phyloP scores from a whole-genome alignment of 768 basidiomycete species.

The Mrakia gelida region DNA sequence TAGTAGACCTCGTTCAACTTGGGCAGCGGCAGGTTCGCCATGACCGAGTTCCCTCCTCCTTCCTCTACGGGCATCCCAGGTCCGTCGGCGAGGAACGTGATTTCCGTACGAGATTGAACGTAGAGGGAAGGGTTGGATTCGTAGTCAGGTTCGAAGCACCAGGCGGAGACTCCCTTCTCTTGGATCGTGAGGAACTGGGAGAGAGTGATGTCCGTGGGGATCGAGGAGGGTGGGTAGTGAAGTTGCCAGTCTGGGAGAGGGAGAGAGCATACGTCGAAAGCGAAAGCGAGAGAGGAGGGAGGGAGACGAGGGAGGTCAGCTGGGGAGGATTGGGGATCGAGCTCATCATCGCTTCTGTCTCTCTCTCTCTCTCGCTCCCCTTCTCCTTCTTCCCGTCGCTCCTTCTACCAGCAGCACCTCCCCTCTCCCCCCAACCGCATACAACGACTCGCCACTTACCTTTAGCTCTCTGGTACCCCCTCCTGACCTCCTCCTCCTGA shows the following conservation, averaged over 20 bases:
- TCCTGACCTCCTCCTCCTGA: slow-evolving; percentile 53
- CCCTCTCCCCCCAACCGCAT: too few relatives aligned
- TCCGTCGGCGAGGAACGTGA: slow-evolving; percentile 74
- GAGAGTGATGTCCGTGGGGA: slow-evolving; percentile 94
- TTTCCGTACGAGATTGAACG: slow-evolving; percentile 92
- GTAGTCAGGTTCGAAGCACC: slow-evolving; percentile 99
- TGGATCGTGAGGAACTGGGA: slow-evolving; percentile 98
- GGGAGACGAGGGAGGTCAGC: neutral
- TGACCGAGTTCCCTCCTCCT: slow-evolving; percentile 86
- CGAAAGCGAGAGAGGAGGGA: neutral
- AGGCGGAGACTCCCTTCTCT: slow-evolving; percentile 98
- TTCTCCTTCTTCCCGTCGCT: neutral
- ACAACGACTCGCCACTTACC: slow-evolving; percentile 52
- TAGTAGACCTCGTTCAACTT: slow-evolving; percentile 99
- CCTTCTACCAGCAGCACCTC: too few relatives aligned
- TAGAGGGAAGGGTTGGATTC: slow-evolving; percentile 87
- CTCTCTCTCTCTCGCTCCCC: neutral
- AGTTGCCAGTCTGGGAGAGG: slow-evolving; percentile 51
- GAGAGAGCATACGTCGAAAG: neutral
- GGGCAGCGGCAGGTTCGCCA: slow-evolving; percentile 92
- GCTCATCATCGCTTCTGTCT: neutral
- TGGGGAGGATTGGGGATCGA: neutral
- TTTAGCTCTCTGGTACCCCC: slow-evolving; percentile 79
- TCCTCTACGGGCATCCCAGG: slow-evolving; percentile 65
- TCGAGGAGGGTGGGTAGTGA: slow-evolving; percentile 87